Percentiles rank a stretch among this genome's conserved stretches.
Evolutionary conservation across 805 yeast species (phyloP).

Genomic region (Saccharomycopsis sp.): DNA sequence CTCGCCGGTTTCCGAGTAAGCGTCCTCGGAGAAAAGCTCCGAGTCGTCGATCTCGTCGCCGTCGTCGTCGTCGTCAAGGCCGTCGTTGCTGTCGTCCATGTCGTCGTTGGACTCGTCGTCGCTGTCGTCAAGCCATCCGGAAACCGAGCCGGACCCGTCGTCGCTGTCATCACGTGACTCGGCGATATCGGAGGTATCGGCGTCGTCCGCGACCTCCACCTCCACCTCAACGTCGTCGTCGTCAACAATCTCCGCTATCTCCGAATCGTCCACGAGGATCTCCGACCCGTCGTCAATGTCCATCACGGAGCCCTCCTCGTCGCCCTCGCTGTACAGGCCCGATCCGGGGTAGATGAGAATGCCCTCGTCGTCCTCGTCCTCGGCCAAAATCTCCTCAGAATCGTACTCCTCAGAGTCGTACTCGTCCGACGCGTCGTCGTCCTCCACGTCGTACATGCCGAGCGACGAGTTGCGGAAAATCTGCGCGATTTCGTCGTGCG

Average conservation of each 20-base stretch:
- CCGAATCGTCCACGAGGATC: constrained; percentile 31
- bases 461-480: constrained; percentile 81
- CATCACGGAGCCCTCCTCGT: constrained; percentile 23
- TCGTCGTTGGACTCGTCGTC: constrained; percentile 31
- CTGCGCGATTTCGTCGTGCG: constrained; percentile 74
- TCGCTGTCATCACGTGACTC: constrained; percentile 26
- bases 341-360: constrained; percentile 28
- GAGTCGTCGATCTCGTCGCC: constrained; percentile 15
- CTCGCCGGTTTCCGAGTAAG: constrained; percentile 8
- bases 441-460: constrained; percentile 87
- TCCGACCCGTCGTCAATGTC: constrained; percentile 31
- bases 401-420: constrained; percentile 36
- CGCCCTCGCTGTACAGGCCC: constrained; percentile 23
- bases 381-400: constrained; percentile 13
- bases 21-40: constrained; percentile 6
- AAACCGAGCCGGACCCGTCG: neutral
- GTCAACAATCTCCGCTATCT: no score
- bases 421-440: constrained; percentile 50
- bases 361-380: constrained; percentile 34
- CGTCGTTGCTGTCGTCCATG: constrained; percentile 30
- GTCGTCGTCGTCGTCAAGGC: neutral
- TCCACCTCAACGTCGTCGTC: constrained; percentile 29
- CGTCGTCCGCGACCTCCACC: constrained; percentile 30
- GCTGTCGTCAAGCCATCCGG: constrained; percentile 21
- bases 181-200: no score